A percentile compares a stretch with the other conserved stretches of the same genome.
Evolutionary conservation across 345 rosid genomes (phyloP).

Genomic region (Cardamine chenopodiifolia): DNA sequence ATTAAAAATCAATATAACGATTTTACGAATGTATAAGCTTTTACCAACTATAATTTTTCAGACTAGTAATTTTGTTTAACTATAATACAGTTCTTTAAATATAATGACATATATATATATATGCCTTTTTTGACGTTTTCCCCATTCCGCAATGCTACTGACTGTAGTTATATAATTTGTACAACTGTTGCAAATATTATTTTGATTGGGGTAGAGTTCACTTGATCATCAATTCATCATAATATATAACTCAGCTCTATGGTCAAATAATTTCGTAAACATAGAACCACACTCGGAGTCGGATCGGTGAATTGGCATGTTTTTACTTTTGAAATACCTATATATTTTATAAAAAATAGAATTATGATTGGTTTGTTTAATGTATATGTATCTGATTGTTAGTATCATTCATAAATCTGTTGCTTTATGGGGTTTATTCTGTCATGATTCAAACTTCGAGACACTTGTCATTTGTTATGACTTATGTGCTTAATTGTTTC

Average conservation of each 20-base stretch:
- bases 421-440: slow-evolving; percentile 2
- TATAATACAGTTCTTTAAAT: too few relatives aligned
- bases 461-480: slow-evolving; percentile 25
- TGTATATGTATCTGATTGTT: slow-evolving; percentile 1
- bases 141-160: background rate
- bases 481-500: slow-evolving; percentile 47
- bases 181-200: background rate
- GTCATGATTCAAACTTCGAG: slow-evolving; percentile 14
- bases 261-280: background rate
- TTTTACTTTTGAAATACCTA: background rate
- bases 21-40: background rate
- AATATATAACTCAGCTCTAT: background rate
- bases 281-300: background rate
- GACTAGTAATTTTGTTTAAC: too few relatives aligned
- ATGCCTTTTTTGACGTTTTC: background rate
- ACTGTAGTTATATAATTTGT: background rate
- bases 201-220: background rate
- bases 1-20: background rate
- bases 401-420: background rate
- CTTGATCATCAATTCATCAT: background rate
- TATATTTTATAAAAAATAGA: background rate
- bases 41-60: background rate
- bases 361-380: background rate
- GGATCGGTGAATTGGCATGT: background rate
- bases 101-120: background rate